phyloP scores from a whole-genome alignment of 2,329 filamentous ascomycete species.

The Fusarium duplospermum region DNA sequence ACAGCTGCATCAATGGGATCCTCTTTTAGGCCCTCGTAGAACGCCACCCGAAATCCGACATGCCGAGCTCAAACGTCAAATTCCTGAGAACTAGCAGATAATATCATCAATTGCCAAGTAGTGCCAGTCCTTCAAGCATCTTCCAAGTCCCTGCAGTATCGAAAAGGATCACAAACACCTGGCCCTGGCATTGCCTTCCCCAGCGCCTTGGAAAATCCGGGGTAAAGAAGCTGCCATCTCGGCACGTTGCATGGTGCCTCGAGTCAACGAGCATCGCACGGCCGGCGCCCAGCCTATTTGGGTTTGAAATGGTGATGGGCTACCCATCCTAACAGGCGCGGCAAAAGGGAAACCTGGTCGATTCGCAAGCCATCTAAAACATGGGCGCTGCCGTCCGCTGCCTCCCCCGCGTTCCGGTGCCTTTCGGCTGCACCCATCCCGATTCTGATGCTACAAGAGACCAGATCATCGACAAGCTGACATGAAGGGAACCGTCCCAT shows the following conservation, averaged over 20 bases:
- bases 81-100: not conserved
- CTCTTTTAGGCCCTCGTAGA: conserved; percentile 16
- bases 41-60: conserved; percentile 23
- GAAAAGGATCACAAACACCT: conserved; percentile 28
- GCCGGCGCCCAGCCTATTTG: conserved; percentile 26
- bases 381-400: conserved; percentile 14
- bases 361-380: conserved; percentile 27
- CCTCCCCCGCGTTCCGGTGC: conserved; percentile 35
- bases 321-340: conserved; percentile 39
- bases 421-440: conserved; percentile 31
- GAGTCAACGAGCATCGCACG: conserved; percentile 11
- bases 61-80: conserved; percentile 23
- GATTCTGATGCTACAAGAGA: conserved; percentile 25
- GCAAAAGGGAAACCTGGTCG: conserved; percentile 36
- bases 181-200: conserved; percentile 38
- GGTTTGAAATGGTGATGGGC: conserved; percentile 38
- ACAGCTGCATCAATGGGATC: not conserved
- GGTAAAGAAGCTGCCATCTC: conserved; percentile 38
- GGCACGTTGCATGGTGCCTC: conserved; percentile 11
- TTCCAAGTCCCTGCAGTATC: conserved; percentile 30
- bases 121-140: not conserved
- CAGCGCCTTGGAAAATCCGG: conserved; percentile 38
- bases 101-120: conserved; percentile 3
- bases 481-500: conserved; percentile 17
- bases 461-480: conserved; percentile 30